Evolutionary conservation across 2,329 filamentous ascomycete genomes (phyloP).

Genomic region (Aciculosporium take): DNA sequence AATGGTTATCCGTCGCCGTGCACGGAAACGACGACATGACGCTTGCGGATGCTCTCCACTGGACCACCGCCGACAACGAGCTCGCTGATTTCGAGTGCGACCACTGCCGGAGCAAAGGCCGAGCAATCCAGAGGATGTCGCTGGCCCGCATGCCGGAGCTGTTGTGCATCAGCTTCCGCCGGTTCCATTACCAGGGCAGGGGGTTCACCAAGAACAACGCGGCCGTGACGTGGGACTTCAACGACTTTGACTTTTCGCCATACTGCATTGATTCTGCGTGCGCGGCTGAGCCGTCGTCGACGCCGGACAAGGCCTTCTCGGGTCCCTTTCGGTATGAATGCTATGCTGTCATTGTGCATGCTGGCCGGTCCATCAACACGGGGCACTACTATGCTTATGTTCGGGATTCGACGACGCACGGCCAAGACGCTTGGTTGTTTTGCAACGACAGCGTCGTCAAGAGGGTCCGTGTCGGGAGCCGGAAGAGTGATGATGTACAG

Average conservation of each 20-base stretch:
- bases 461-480: conserved; percentile 27
- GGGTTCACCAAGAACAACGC: conserved; percentile 51
- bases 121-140: conserved; percentile 55
- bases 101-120: conserved; percentile 52
- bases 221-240: conserved; percentile 62
- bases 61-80: conserved; percentile 53
- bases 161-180: conserved; percentile 64
- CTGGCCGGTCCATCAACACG: conserved; percentile 49
- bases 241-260: conserved; percentile 43
- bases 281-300: conserved; percentile 12
- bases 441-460: conserved; percentile 33
- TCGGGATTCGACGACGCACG: conserved; percentile 36
- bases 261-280: conserved; percentile 23
- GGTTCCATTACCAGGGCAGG: conserved; percentile 25
- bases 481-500: conserved; percentile 20
- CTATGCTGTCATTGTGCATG: conserved; percentile 72
- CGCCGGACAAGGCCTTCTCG: conserved; percentile 24
- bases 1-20: conserved; percentile 39
- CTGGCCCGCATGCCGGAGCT: conserved; percentile 68
- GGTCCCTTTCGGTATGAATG: conserved; percentile 65
- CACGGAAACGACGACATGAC: conserved; percentile 17
- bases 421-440: conserved; percentile 32
- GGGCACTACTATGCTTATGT: conserved; percentile 73
- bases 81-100: conserved; percentile 61
- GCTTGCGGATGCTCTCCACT: conserved; percentile 50